Evolutionary conservation across 768 basidiomycete genomes (phyloP), one percentile per base, ranked within the genome.

Genomic region (Solioccasus polychromus): DNA sequence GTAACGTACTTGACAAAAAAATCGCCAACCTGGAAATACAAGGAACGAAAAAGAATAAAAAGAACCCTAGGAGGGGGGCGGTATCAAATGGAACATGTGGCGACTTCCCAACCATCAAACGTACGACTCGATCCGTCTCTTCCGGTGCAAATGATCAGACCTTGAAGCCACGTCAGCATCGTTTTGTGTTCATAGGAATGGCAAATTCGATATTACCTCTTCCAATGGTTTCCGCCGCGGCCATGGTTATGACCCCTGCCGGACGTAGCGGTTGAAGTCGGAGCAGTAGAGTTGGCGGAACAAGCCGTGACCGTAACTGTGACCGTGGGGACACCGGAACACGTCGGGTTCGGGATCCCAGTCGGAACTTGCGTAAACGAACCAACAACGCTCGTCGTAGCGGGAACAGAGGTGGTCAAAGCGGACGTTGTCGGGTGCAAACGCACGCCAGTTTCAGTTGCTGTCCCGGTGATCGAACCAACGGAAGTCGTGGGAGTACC

Each of bases 261-360:
- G 22, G 10, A 8, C 12, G 32, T 6, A 10, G 37, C 39, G 17
- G 45, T 20, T 15, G 36, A 35, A 19, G 37, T n/a, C 1, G 47
- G 35, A 11, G 38, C 2, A 15, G 42, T n/a, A n/a, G n/a, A n/a
- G n/a, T n/a, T n/a, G n/a, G n/a, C 14, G 19, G 37, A 32, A 12
- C 34, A 29, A 12, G 42, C 19, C 53, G 55, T 61, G n/a, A 46
- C 45, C 0, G 59, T 60, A 6, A 62, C 57, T 0, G 60, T 53
- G n/a, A 39, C 43, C 0, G 44, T 43, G 11, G 24, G 7, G 7
- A 24, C 18, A 30, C 29, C 11, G 5, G 43, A 23, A 28, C 51
- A 54, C 10, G 35, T 18, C 22, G 56, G 30, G 31, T 3, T 36
- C 0, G 40, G 34, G 26, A 50, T 39, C 26, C 40, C 18, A 8